Base-by-base conservation (phyloP, 805 yeast species). In the Lipomyces sp. region DNA sequence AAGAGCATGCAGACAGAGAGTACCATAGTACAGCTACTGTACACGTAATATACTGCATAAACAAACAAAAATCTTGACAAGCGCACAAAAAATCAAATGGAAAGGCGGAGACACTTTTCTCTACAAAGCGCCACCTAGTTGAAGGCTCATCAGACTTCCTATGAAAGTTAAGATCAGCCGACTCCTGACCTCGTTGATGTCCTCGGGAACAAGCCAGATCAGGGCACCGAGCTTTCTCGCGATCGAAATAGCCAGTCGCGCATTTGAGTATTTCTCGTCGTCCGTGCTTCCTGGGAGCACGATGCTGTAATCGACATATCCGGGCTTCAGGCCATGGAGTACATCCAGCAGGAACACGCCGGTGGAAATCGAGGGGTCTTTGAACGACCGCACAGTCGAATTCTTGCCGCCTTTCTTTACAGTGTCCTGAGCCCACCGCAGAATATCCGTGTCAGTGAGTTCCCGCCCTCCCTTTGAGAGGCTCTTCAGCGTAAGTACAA, bases 201-300 rank as follows among this genome's bases (percentile, higher is more conserved):
- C 98, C 70, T 93, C 98, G n/a, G 98, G 98, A n/a, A 93, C 96
- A 61, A 93, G 78, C 97, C 97, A 93, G 65, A 93, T 93, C 67
- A 93, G 80, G 36, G 96, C 98, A 56, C 98, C 98, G 61, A 93
- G 74, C 71, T 93, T 93, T 78, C 98, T 85, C 32, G 98, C 98
- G 65, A 93, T 93, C 2, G 98, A 93, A 67, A 93, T 93, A 19
- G 98, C 98, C 68, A 93, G 79, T 74, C 87, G 85, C 18, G 51
- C 98, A 68, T 93, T 93, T 36, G 95, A 95, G 66, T 88, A 88
- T 65, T 77, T 80, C 59, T 91, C 96, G 54, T 88, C 96, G 16
- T 84, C 93, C 32, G 85, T 81, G 37, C 71, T 68, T 37, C 95
- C 95, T 44, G 82, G 79, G 48, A 83, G 77, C 4, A 93, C 98